Evolutionary conservation across 345 rosid species (phyloP), one percentile per base, ranked within the genome.

Genomic region (Linum trigynum): DNA sequence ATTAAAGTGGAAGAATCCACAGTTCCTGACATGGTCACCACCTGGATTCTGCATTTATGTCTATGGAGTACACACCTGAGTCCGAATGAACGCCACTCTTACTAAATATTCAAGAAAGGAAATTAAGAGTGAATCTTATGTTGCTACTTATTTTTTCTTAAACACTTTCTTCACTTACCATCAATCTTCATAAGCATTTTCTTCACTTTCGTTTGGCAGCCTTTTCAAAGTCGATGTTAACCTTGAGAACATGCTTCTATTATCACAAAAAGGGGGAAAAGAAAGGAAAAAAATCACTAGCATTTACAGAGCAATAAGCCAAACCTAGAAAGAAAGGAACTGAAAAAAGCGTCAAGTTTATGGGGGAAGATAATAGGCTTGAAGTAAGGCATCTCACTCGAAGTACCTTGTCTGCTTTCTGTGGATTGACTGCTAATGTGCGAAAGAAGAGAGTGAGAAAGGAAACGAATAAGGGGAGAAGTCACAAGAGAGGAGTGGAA

Each of bases 141-240:
- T 23, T 23, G 32, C 7, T 68, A 76, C 92, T 95, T 68, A 87
- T 82, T 83, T 81, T 76, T 84, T 90, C 63, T 78, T 59, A 23
- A 87, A 75, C 57, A 86, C 80, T 69, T 83, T 90, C 84, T 77
- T 83, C 72, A 90, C 92, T 72, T 75, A 80, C 97, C 97, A 65
- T 90, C 84, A 77, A 86, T 81, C 75, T 84, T 90, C 65, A 78
- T 59, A 17, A 87, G 77, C 59, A 86, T 81, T 69, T 84, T 90
- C 84, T 77, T 81, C 71, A 90, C 92, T 72, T 76, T 87, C 63
- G 61, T 71, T 62, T 78, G 71, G 79, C 97, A 90, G 7, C 97
- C 92, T 69, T 23, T 23, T 80, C 81, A 76, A 92, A 90, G 72
- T 90, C 82, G 36, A 90, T 74, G 69, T 83, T 80, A 2, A 86